These are phyloP conservation scores for Neurospora sp. DNA, from an alignment of 495 filamentous ascomycete species.

Conservation along the genomic window DNA sequence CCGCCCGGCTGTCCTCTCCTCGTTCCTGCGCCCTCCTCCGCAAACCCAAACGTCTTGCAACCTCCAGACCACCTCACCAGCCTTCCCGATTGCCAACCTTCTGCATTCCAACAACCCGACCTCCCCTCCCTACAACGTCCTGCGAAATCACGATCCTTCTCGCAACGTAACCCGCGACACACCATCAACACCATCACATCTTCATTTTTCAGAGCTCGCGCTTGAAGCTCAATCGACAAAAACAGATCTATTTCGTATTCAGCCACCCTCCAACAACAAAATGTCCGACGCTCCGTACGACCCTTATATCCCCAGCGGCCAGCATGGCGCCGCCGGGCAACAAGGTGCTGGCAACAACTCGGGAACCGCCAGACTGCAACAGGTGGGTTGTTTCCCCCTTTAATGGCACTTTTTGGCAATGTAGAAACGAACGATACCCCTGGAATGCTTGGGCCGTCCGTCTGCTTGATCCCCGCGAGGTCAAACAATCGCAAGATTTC, in stretches of 20 bases:
- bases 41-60: constrained; percentile 19
- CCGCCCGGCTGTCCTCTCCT: constrained; percentile 13
- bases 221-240: neutral
- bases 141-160: constrained; percentile 6
- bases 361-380: constrained; percentile 52
- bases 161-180: constrained; percentile 3
- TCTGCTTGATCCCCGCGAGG: neutral
- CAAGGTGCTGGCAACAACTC: constrained; percentile 24
- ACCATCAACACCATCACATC: neutral
- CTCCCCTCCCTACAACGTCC: constrained; percentile 8
- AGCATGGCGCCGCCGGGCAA: constrained; percentile 31
- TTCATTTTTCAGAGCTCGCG: constrained; percentile 1
- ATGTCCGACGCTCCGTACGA: constrained; percentile 76
- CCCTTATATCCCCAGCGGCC: constrained; percentile 75
- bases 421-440: neutral
- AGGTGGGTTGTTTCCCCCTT: constrained; percentile 48
- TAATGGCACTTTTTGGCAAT: neutral
- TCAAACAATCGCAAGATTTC: neutral
- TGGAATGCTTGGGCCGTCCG: neutral
- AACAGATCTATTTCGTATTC: neutral
- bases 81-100: constrained; percentile 12
- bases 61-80: constrained; percentile 5
- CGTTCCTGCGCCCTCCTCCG: constrained; percentile 20
- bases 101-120: constrained; percentile 9
- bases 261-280: constrained; percentile 4